Evolutionary conservation across 1,139 yeast species (phyloP).

Genomic region (Scheffersomyces cryptocercus): DNA sequence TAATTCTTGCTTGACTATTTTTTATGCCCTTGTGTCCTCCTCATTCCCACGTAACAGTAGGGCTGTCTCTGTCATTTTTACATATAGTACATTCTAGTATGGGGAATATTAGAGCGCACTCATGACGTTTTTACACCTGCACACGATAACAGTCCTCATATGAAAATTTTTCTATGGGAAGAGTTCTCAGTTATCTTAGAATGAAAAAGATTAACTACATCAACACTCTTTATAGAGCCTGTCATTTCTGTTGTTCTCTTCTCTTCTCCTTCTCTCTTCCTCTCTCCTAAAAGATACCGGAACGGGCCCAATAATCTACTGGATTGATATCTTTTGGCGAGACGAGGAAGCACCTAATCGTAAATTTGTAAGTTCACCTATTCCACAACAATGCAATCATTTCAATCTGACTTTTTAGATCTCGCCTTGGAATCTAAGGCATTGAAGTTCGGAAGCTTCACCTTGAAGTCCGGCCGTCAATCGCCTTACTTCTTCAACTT

Average conservation of each 20-base stretch:
- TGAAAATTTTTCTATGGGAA: no score
- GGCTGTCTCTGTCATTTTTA: no score
- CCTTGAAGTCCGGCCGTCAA: constrained; percentile 85
- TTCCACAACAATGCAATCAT: constrained; percentile 26
- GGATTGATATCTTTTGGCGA: not conserved
- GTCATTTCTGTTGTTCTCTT: constrained; percentile 3
- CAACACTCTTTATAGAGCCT: no score
- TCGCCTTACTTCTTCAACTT: constrained; percentile 98
- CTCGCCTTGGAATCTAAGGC: constrained; percentile 81
- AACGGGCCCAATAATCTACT: not conserved
- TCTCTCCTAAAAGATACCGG: constrained; percentile 1
- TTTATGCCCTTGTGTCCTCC: no score
- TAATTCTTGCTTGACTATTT: no score
- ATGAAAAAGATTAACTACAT: no score
- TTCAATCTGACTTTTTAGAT: constrained; percentile 71
- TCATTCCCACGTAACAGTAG: no score
- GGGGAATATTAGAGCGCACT: no score
- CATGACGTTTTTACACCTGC: no score
- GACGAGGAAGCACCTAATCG: constrained; percentile 1
- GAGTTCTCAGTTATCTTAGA: no score
- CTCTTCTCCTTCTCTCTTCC: constrained; percentile 7
- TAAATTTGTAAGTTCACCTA: constrained; percentile 1
- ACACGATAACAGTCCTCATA: no score
- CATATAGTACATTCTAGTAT: no score
- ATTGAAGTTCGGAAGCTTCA: constrained; percentile 81